Conservation (phyloP, 768 basidiomycete genomes). For the Lactarius psammicola region DNA sequence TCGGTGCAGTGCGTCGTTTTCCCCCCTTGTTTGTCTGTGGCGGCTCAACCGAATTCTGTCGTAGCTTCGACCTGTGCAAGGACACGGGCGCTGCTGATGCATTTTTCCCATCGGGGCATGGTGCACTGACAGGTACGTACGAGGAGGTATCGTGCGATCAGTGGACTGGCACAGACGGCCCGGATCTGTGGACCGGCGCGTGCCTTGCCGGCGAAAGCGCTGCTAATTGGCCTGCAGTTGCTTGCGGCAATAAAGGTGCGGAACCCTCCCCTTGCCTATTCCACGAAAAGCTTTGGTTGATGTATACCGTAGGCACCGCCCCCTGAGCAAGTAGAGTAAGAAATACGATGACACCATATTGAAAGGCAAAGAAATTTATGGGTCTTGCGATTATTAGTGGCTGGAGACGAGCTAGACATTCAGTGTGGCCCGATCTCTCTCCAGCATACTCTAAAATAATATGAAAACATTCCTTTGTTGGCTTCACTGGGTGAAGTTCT, state of each 20-base stretch:
- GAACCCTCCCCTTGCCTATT: neutral
- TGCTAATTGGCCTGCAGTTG: constrained; percentile 49
- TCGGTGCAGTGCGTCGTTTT: constrained; percentile 49
- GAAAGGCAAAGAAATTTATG: neutral
- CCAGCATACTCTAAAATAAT: neutral
- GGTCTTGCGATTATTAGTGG: neutral
- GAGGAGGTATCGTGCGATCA: constrained; percentile 55
- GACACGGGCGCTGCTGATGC: constrained; percentile 31
- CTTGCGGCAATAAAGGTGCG: constrained; percentile 55
- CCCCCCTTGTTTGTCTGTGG: neutral
- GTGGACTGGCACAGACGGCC: constrained; percentile 54
- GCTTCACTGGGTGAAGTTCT: too few species aligned
- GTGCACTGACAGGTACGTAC: constrained; percentile 52
- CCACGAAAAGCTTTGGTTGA: neutral
- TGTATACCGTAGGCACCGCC: neutral
- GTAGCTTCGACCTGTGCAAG: neutral
- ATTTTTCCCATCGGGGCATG: constrained; percentile 57
- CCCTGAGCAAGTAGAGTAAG: neutral
- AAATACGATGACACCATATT: neutral
- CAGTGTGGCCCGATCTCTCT: too few species aligned
- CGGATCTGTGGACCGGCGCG: constrained; percentile 46
- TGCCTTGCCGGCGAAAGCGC: constrained; percentile 52
- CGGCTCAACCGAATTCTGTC: neutral
- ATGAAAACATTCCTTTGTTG: neutral
- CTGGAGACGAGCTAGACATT: neutral